phyloP scores from a whole-genome alignment of 129 eudicot genomes.

The Pittosporum tobira region DNA sequence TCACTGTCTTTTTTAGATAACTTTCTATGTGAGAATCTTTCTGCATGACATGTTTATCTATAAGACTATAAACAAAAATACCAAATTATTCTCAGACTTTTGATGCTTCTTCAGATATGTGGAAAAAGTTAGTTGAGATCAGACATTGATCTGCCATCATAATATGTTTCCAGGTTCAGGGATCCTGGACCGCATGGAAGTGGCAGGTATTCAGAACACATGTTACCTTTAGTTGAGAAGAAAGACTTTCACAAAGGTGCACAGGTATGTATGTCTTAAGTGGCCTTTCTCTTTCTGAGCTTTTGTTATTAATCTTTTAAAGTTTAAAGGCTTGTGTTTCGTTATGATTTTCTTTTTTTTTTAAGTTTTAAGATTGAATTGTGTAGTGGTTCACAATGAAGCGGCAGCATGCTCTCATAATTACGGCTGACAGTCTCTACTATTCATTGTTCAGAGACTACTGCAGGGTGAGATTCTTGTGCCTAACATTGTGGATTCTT shows the following conservation, averaged over 20 bases:
- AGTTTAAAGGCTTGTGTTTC: too few relatives aligned
- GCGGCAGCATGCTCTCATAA: slow-evolving; percentile 68
- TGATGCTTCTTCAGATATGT: neutral
- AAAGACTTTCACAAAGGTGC: slow-evolving; percentile 85
- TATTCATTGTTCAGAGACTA: slow-evolving; percentile 59
- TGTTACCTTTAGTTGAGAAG: slow-evolving; percentile 93
- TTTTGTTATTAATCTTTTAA: neutral
- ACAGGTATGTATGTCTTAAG: slow-evolving; percentile 52
- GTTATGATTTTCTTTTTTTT: neutral
- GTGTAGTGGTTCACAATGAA: slow-evolving; percentile 89
- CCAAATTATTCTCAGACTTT: too few relatives aligned
- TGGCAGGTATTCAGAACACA: slow-evolving; percentile 80
- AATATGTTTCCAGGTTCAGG: slow-evolving; percentile 44
- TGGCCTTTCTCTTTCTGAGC: neutral
- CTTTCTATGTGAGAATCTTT: neutral
- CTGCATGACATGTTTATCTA: too few relatives aligned
- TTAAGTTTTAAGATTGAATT: slow-evolving; percentile 1
- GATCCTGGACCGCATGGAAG: slow-evolving; percentile 98
- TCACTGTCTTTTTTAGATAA: too few relatives aligned
- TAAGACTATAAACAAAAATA: too few relatives aligned
- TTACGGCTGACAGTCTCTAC: slow-evolving; percentile 67
- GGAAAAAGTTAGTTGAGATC: neutral
- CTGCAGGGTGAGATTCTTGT: slow-evolving; percentile 54
- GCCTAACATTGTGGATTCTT: too few relatives aligned
- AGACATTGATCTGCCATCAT: neutral